phyloP scores from a whole-genome alignment of 2,329 filamentous ascomycete species.

The Cordyceps fumosorosea region DNA sequence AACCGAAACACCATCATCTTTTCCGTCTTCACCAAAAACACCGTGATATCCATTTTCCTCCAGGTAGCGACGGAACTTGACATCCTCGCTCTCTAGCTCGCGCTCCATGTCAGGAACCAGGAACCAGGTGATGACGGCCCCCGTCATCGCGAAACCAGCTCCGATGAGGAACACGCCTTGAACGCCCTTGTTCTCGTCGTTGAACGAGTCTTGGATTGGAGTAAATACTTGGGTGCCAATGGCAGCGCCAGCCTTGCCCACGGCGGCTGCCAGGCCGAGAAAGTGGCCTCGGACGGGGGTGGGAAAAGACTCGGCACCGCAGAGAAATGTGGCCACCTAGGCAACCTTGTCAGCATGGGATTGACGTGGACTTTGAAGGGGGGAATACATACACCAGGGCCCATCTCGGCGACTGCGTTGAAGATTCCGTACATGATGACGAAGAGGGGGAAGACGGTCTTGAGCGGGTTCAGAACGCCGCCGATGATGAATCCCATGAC shows the following conservation, averaged over 20 bases:
- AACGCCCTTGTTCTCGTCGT: constrained; percentile 18
- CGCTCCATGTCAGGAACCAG: constrained; percentile 20
- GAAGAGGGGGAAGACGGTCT: constrained; percentile 41
- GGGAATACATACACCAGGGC: constrained; percentile 38
- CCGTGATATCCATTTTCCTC: constrained; percentile 17
- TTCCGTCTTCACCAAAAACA: constrained; percentile 11
- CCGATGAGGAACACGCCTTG: constrained; percentile 24
- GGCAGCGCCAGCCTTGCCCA: constrained; percentile 45
- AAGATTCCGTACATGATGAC: constrained; percentile 46
- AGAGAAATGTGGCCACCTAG: constrained; percentile 33
- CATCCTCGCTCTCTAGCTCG: constrained; percentile 18
- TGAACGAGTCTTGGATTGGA: constrained; percentile 18
- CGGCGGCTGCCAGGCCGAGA: constrained; percentile 42
- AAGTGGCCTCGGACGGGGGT: constrained; percentile 44
- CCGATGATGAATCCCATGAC: constrained; percentile 44
- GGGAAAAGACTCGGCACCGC: constrained; percentile 43
- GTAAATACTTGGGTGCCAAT: constrained; percentile 34
- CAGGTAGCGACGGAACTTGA: constrained; percentile 16
- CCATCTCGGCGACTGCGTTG: constrained; percentile 25
- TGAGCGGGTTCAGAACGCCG: constrained; percentile 38
- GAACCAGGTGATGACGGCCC: constrained; percentile 21
- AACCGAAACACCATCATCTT: background rate
- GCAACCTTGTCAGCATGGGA: constrained; percentile 18
- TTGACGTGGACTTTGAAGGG: constrained; percentile 17
- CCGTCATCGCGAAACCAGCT: constrained; percentile 21